Base-by-base conservation (phyloP, 1,284 basidiomycete genomes). In the Ceraceosorus bombacis region DNA sequence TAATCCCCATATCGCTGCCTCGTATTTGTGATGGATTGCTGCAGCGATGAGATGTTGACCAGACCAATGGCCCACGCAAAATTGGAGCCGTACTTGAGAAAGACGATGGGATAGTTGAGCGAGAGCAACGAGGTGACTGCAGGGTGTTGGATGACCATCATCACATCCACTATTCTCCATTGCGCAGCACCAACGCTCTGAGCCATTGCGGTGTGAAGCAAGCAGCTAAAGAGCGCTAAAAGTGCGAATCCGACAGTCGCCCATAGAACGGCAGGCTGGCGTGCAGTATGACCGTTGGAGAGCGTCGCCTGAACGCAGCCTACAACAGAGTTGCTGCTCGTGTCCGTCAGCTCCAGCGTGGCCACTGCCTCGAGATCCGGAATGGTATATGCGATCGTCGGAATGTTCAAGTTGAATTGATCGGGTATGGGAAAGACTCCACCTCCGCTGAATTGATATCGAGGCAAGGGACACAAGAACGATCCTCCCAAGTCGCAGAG, bases 281-380 rank as follows among this genome's bases (percentile, higher is more conserved):
- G 84, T 0, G 85, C 84, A 1, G 90, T 89, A 84, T 86, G 87
- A 8, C 93, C 92, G 74, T 97, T 98, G 17, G 88, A 86, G 4
- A 97, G 81, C 0, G 91, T 94, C 6, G 90, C 85, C 78, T 94
- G 90, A 4, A 97, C 82, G 70, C 93, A 98, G 0, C 90, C 90
- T 51, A 87, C 88, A 61, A 89, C 81, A 5, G 85, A 78, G 51
- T 85, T 84, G 1, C 87, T 87, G 53, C 81, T 80, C 46, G 84
- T 81, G 64, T 90, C 85, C 0, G 81, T 83, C 36, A 97, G 82
- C 7, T 86, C 84, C 55, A 98, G 80, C 65, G 90, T 88, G 0
- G 86, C 91, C 67, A 86, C 90, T 0, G 88, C 91, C 77, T 97
- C 91, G 12, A 97, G 82, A 77, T 97, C 88, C 7, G 94, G 94